These are phyloP conservation scores for Nakazawaea ambrosiae DNA, from an alignment of 805 yeast genomes.

Conservation along the genomic window DNA sequence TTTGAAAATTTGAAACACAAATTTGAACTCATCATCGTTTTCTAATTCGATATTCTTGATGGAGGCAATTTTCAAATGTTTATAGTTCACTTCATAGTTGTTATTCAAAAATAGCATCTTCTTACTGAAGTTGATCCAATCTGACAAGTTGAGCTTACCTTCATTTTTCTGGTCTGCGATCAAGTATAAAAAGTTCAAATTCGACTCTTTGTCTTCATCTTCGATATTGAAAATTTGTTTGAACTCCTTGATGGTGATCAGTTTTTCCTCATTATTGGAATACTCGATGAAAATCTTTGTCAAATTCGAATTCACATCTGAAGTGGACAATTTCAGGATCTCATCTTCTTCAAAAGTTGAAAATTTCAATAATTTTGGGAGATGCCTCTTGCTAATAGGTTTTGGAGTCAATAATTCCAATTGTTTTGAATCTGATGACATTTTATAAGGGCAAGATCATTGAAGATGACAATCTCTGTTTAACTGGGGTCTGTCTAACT, in stretches of 20 bases:
- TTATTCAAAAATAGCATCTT: constrained; percentile 38
- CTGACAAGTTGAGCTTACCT: constrained; percentile 62
- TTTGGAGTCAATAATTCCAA: constrained; percentile 4
- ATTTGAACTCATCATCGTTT: constrained; percentile 35
- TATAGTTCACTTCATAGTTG: constrained; percentile 20
- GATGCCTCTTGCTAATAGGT: constrained; percentile 6
- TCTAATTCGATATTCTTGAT: constrained; percentile 13
- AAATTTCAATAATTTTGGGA: constrained; percentile 9
- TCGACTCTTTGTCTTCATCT: neutral
- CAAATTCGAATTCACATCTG: constrained; percentile 8
- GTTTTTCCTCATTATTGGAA: constrained; percentile 4
- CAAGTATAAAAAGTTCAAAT: constrained; percentile 63
- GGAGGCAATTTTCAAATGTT: constrained; percentile 7
- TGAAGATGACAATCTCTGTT: no score
- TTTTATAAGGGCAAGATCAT: no score
- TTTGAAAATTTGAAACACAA: constrained; percentile 48
- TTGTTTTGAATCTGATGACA: constrained; percentile 1
- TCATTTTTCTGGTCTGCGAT: constrained; percentile 68
- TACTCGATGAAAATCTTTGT: constrained; percentile 10
- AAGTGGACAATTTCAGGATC: constrained; percentile 2
- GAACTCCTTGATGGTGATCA: constrained; percentile 4
- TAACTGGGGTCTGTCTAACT: no score
- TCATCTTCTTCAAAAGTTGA: constrained; percentile 12
- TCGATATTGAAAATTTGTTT: constrained; percentile 3
- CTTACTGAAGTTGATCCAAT: constrained; percentile 69